Base-by-base conservation (phyloP, 2,329 filamentous ascomycete species). In the Aspergillus piperis region DNA sequence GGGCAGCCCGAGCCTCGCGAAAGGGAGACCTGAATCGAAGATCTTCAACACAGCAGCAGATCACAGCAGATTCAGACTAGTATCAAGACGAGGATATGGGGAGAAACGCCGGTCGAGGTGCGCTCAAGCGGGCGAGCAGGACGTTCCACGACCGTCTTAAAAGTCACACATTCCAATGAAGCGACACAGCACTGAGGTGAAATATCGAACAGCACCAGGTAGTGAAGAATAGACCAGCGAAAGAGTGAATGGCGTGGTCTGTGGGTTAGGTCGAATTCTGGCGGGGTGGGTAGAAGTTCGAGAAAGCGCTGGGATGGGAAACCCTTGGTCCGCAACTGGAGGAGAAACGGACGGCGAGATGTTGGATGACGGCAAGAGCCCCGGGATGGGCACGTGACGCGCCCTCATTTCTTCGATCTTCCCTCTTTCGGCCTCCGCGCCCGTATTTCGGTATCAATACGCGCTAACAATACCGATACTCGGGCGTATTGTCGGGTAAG, bases 61-160 rank as follows among this genome's bases (percentile, higher is more conserved):
- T 54, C 52, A 57, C 52, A 48, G 59, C 56, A 47, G 58, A 61
- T 60, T 49, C 32, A 61, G 60, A 60, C 57, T 60, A 55, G 52
- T 54, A 60, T 54, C 62, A 61, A 32, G 17, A 27, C 48, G 54
- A 53, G 48, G 52, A 47, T 60, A 64, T 55, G 62, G 47, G 62
- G 68, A 54, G 48, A 55, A 64, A 63, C 60, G 60, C 70, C 66
- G 64, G 69, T 68, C 67, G 67, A 71, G 68, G 66, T 66, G 70
- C 69, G 72, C 72, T 75, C 71, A 70, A 66, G 67, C 68, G 65
- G 68, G 66, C 70, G 68, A 72, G 65, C 67, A 71, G 63, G 66
- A 73, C 68, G 68, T 71, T 72, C 65, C 64, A 70, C 70, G 66
- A 68, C 63, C 70, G 64, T 61, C 64, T 64, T 69, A 73, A 60